phyloP scores from a whole-genome alignment of 2,329 filamentous ascomycete genomes.

The Tolypocladium cylindrosporum region DNA sequence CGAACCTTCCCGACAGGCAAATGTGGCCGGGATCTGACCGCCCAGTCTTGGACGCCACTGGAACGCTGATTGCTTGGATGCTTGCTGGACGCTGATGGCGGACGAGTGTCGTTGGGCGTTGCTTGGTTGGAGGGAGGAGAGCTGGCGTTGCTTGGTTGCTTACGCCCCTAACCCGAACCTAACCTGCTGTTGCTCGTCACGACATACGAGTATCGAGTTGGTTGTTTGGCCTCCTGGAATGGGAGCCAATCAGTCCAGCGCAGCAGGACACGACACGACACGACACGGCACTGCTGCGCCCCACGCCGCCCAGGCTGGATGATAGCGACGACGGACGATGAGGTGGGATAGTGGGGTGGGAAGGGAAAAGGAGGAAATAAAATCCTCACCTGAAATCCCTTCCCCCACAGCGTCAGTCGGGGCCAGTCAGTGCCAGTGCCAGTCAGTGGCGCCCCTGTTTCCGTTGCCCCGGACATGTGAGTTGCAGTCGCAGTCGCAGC shows the following conservation, averaged over 20 bases:
- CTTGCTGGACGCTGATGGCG: background rate
- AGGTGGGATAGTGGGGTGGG: background rate
- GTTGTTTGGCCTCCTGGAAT: background rate
- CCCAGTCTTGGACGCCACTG: background rate
- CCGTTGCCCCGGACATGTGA: background rate
- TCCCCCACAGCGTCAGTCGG: background rate
- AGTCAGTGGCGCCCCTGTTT: background rate
- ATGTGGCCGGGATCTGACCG: background rate
- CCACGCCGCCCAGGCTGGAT: constrained; percentile 9
- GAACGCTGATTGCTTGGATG: background rate
- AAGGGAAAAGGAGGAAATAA: background rate
- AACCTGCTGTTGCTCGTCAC: background rate
- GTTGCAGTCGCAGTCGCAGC: background rate
- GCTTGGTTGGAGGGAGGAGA: background rate
- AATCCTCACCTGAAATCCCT: background rate
- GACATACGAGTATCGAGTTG: background rate
- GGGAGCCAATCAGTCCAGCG: constrained; percentile 22
- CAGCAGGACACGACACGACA: constrained; percentile 13
- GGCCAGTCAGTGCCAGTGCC: background rate
- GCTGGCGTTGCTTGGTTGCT: background rate
- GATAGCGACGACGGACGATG: background rate
- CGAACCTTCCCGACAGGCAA: background rate
- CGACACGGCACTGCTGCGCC: constrained; percentile 15
- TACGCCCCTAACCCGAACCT: background rate
- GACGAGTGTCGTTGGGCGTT: background rate